Conservation (phyloP, 495 filamentous ascomycete species). For the Lophiostoma macrostomum region DNA sequence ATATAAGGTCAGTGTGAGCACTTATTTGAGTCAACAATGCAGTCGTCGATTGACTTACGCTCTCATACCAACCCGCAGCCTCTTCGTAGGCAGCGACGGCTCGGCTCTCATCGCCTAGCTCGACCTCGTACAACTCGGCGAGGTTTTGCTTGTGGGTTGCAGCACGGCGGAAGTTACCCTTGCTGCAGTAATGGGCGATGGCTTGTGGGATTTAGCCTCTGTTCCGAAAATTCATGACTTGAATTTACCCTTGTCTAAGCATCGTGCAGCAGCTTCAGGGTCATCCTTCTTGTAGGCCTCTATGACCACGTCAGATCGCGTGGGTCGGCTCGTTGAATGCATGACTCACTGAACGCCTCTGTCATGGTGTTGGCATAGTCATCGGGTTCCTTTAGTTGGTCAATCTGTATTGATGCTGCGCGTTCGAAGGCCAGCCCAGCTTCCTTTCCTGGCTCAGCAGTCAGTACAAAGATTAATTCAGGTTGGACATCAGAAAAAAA, state of each 20-base stretch:
- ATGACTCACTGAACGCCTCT: slow-evolving; percentile 29
- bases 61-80: slow-evolving; percentile 87
- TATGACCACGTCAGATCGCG: slow-evolving; percentile 1
- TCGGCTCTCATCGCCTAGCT: slow-evolving; percentile 69
- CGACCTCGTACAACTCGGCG: slow-evolving; percentile 76
- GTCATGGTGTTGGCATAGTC: slow-evolving; percentile 23
- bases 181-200: slow-evolving; percentile 30
- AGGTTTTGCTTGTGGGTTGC: slow-evolving; percentile 83
- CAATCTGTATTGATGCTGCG: slow-evolving; percentile 29
- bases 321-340: not conserved
- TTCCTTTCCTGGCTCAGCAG: slow-evolving; percentile 26
- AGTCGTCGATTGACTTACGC: slow-evolving; percentile 72
- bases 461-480: slow-evolving; percentile 2
- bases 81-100: slow-evolving; percentile 74
- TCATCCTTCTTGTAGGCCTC: slow-evolving; percentile 28
- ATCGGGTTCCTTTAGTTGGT: slow-evolving; percentile 32
- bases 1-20: slow-evolving; percentile 8
- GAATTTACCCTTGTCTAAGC: slow-evolving; percentile 22
- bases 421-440: slow-evolving; percentile 29
- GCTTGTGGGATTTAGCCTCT: no score
- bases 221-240: not conserved
- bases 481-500: no score
- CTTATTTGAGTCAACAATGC: no score
- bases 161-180: slow-evolving; percentile 80
- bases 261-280: slow-evolving; percentile 27